Percentiles rank a stretch among this genome's conserved stretches.
Conservation (phyloP, 352 stramenopile species). For the Phytophthora cryptogea region DNA sequence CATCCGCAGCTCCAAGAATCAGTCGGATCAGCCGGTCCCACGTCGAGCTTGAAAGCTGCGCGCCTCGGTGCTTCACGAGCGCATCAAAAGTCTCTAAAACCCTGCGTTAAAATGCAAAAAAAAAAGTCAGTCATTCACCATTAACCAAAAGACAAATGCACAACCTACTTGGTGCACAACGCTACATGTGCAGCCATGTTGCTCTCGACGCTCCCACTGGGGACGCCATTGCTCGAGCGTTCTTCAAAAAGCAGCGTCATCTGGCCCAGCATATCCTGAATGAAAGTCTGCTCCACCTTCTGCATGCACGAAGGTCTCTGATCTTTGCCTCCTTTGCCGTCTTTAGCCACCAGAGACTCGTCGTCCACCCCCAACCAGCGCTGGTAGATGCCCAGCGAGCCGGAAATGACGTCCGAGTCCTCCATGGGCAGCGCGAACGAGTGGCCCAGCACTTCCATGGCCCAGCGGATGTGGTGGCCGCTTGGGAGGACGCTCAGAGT, state of each 20-base stretch:
- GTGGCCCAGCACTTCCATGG: slow-evolving; percentile 87
- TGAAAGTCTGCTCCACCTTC: slow-evolving; percentile 84
- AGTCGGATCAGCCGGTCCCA: slow-evolving; percentile 86
- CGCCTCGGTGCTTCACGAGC: slow-evolving; percentile 67
- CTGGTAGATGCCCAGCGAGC: slow-evolving; percentile 80
- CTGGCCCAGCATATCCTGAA: slow-evolving; percentile 85
- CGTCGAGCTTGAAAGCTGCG: slow-evolving; percentile 66
- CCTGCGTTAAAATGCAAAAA: slow-evolving; percentile 26
- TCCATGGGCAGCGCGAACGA: slow-evolving; percentile 87
- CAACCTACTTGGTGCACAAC: slow-evolving; percentile 67
- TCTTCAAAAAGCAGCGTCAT: slow-evolving; percentile 91
- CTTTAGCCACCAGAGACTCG: slow-evolving; percentile 17
- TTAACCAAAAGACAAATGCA: background rate
- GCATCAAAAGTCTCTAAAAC: slow-evolving; percentile 84
- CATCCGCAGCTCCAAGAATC: slow-evolving; percentile 75
- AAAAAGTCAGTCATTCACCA: slow-evolving; percentile 1
- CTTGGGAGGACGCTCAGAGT: slow-evolving; percentile 59
- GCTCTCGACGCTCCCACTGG: slow-evolving; percentile 22
- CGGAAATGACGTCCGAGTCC: slow-evolving; percentile 81
- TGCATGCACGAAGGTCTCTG: slow-evolving; percentile 73
- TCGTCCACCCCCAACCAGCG: slow-evolving; percentile 76
- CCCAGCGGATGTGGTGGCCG: slow-evolving; percentile 81
- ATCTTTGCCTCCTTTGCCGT: slow-evolving; percentile 38
- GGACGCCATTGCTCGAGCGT: slow-evolving; percentile 34
- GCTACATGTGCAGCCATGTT: slow-evolving; percentile 72